Conservation (phyloP, 202 grass and related monocot genomes). For the Panicum hallii region DNA sequence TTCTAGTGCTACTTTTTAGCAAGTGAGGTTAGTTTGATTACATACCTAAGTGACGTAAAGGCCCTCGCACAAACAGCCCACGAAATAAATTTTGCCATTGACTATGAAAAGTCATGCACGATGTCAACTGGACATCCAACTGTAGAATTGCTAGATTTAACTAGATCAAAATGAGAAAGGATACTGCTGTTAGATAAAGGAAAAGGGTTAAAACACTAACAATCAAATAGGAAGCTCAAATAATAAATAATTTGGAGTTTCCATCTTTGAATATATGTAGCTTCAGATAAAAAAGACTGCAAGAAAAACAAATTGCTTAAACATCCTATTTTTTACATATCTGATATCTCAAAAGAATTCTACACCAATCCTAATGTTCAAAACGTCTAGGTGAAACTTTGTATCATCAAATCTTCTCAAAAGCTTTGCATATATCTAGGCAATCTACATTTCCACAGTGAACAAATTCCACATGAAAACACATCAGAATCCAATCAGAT, state of each 20-base stretch:
- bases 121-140: neutral
- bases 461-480: neutral
- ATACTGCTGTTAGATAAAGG: neutral
- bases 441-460: neutral
- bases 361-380: neutral
- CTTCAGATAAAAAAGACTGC: slow-evolving; percentile 14
- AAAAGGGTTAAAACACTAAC: neutral
- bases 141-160: neutral
- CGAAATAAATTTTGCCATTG: neutral
- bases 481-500: neutral
- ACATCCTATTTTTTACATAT: neutral
- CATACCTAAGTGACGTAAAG: neutral
- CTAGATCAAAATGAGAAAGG: neutral
- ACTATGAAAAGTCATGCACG: neutral
- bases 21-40: neutral
- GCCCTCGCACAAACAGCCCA: neutral
- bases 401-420: neutral
- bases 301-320: slow-evolving; percentile 17
- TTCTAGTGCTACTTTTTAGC: neutral
- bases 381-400: slow-evolving; percentile 1
- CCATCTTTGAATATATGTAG: neutral
- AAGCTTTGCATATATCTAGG: neutral
- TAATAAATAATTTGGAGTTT: slow-evolving; percentile 8
- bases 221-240: neutral
- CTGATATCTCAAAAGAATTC: neutral